Evolutionary conservation across 192 early-diverging fungal genomes (phyloP).

Genomic region (Chytriomyces confervae): DNA sequence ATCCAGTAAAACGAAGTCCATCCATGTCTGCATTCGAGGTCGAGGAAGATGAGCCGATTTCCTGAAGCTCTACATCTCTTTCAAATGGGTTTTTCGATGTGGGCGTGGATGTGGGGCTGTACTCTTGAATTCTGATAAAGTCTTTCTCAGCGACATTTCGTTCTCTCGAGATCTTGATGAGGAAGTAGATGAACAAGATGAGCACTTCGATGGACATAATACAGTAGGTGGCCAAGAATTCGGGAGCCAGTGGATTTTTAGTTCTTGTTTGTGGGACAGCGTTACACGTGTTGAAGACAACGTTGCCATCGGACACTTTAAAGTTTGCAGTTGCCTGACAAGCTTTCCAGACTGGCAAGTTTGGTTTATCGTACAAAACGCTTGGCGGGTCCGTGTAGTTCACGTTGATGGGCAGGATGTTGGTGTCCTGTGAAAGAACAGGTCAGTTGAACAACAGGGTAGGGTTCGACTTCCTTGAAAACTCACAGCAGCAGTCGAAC

Average conservation of each 20-base stretch:
- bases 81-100: conserved; percentile 1
- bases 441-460: neutral
- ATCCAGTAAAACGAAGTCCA: conserved; percentile 65
- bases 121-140: neutral
- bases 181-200: conserved; percentile 31
- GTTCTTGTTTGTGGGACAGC: conserved; percentile 15
- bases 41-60: conserved; percentile 15
- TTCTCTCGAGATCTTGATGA: conserved; percentile 28
- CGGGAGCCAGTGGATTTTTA: conserved; percentile 36
- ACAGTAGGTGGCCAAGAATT: conserved; percentile 35
- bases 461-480: neutral
- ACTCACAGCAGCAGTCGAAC: neutral
- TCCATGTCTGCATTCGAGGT: conserved; percentile 3
- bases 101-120: neutral
- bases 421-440: neutral
- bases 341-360: conserved; percentile 10
- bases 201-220: conserved; percentile 38
- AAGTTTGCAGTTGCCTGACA: conserved; percentile 6
- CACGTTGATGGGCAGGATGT: neutral
- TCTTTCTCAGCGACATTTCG: neutral
- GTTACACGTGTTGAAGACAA: conserved; percentile 29
- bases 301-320: neutral
- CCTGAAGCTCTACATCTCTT: conserved; percentile 35
- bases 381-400: neutral
- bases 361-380: conserved; percentile 7